Percentiles rank a stretch among this genome's conserved stretches.
phyloP scores from a whole-genome alignment of 768 basidiomycete species.

The Boletus speciosus region DNA sequence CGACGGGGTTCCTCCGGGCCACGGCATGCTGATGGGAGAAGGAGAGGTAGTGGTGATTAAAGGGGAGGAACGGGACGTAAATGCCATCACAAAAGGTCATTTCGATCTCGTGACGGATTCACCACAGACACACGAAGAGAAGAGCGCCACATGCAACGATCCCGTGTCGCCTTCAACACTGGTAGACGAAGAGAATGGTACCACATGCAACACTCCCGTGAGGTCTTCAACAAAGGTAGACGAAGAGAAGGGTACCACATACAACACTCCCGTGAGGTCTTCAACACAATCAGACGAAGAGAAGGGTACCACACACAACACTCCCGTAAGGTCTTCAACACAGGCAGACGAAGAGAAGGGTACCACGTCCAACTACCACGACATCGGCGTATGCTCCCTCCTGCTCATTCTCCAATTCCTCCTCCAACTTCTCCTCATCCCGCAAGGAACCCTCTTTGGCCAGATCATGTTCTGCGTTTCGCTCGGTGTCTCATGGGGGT shows the following conservation, averaged over 20 bases:
- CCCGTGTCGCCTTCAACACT: too few relatives aligned
- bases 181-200: too few relatives aligned
- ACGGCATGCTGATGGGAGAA: constrained; percentile 24
- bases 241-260: too few relatives aligned
- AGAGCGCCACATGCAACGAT: background rate
- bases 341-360: too few relatives aligned
- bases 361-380: constrained; percentile 1
- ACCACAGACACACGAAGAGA: background rate
- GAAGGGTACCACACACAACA: too few relatives aligned
- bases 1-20: constrained; percentile 22
- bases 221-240: too few relatives aligned
- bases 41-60: constrained; percentile 26
- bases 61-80: constrained; percentile 27
- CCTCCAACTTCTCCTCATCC: constrained; percentile 33
- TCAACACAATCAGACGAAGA: too few relatives aligned
- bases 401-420: constrained; percentile 31
- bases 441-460: constrained; percentile 33
- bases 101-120: constrained; percentile 21
- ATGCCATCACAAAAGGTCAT: constrained; percentile 27
- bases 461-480: constrained; percentile 33
- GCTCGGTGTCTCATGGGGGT: constrained; percentile 32
- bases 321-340: too few relatives aligned
- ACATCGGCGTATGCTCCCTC: constrained; percentile 27
- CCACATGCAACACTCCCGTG: too few relatives aligned
- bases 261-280: background rate